Evolutionary conservation across 306 rosid species (phyloP), one percentile per base, ranked within the genome.

Genomic region (Mimosa bimucronata): DNA sequence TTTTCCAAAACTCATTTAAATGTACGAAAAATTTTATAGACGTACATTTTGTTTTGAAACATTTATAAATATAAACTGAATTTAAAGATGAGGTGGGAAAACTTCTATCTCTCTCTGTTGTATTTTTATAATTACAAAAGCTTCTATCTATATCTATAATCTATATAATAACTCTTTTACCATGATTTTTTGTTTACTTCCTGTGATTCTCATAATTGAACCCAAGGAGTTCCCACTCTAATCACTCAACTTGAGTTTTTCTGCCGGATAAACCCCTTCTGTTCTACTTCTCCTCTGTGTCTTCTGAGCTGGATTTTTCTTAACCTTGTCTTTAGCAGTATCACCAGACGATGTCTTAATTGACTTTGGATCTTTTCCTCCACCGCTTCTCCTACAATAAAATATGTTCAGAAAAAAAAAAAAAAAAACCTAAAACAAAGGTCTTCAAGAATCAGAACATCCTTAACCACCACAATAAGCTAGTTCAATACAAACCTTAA

Each of bases 231-330:
- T n/a, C n/a, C n/a, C 10, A 11, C 58, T 55, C 61, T 68, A 60
- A 73, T 81, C 77, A 78, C 75, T 85, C 9, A 86, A 57, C 29
- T 79, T 73, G 30, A 88, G 80, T 53, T 77, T 86, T 81, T 83
- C 88, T 42, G 88, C 83, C 25, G 85, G 79, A 83, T 88, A 88
- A 76, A 86, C 73, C 53, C 80, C 89, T 40, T 46, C 75, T 37
- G 42, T 66, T 76, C 66, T 71, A 71, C 55, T 79, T 42, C 13
- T 80, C 73, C 8, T 74, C 57, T 25, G 79, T 68, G 67, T 79
- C 75, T 80, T 80, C 67, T 0, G 52, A 2, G 66, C 28, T 66
- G 83, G 62, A 12, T 41, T 15, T 81, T 85, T 78, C 64, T 62
- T 74, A 78, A 26, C 71, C 64, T 80, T 85, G 72, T 72, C 86